Evolutionary conservation across 345 rosid species (phyloP), one percentile per base, ranked within the genome.

Genomic region (Boechera stricta): DNA sequence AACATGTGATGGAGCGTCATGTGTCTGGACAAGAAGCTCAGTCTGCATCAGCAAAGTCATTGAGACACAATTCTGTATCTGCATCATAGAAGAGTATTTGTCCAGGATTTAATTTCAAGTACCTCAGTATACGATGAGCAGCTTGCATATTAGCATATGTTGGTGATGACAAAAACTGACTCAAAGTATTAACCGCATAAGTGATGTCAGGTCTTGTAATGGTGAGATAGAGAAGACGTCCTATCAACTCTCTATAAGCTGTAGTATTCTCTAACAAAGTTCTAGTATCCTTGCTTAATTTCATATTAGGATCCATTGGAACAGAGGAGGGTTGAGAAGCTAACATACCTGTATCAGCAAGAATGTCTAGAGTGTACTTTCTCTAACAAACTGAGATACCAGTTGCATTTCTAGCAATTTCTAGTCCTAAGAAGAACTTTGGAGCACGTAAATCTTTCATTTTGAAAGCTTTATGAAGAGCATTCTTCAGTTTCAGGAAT

Each of bases 321-420:
- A 13, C 5, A 44, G 0, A 0, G 0, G 1, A 1, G 0, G 5
- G 48, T 44, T 44, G 12, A 1, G 0, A 52, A 0, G 31, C 31
- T 1, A 21, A 4, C 5, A 24, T 1, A 5, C 15, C 31, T 1
- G 13, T 21, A 8, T 10, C 9, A 0, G 9, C 57, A 2, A 52
- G 5, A 0, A 52, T 1, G 24, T 52, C 32, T 3, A 52, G 3
- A 0, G 31, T 4, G 1, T 24, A 52, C 13, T 24, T 21, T 10
- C 7, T 4, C 4, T 52, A 15, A 7, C 57, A 52, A 0, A 52
- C 6, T 2, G 13, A 52, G 1, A 52, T 52, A 0, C 32, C 16
- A 16, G 16, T 16, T 16, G 16, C 16, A 16, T 16, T 16, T 16
- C 57, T 52, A 4, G 31, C 57, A 18, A 52, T 52, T 1, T 52